A percentile compares a stretch with the other conserved stretches of the same genome.
Conservation (phyloP, 208 protist genomes). For the Trypanosomatidae sp. region DNA sequence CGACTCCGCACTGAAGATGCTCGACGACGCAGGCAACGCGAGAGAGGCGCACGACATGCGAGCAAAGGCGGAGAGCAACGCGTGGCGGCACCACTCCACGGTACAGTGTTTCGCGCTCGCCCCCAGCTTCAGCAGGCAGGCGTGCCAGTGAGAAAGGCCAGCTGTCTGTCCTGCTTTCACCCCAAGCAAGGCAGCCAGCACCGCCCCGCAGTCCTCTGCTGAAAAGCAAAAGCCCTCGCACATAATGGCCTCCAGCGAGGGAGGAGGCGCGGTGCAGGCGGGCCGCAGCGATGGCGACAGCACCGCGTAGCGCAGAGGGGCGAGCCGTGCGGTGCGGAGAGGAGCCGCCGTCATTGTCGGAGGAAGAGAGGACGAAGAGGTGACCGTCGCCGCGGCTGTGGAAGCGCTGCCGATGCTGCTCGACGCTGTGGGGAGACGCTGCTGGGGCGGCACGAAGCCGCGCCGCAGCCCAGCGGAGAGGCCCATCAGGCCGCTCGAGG, state of each 20-base stretch:
- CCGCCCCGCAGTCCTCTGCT: slow-evolving; percentile 14
- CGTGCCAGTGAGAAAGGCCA: slow-evolving; percentile 33
- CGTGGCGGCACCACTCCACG: slow-evolving; percentile 52
- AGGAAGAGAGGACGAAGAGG: too few species aligned
- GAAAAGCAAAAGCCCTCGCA: too few species aligned
- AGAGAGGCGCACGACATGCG: slow-evolving; percentile 18
- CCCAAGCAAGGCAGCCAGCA: slow-evolving; percentile 13
- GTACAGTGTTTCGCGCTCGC: slow-evolving; percentile 37
- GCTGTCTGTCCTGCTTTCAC: slow-evolving; percentile 7
- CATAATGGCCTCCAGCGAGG: slow-evolving; percentile 17
- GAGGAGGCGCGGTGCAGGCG: slow-evolving; percentile 14
- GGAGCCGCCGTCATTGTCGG: too few species aligned
- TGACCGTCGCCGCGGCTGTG: neutral
- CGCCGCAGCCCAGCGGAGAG: neutral
- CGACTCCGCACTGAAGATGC: slow-evolving; percentile 8
- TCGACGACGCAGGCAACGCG: neutral
- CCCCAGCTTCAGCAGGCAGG: slow-evolving; percentile 43
- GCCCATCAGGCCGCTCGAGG: neutral
- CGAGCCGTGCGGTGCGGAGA: too few species aligned
- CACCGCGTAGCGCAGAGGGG: too few species aligned
- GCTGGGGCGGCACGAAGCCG: slow-evolving; percentile 30
- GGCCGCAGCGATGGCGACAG: slow-evolving; percentile 11
- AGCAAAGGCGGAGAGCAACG: slow-evolving; percentile 41
- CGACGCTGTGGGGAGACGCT: neutral
- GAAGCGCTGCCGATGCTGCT: neutral